Evolutionary conservation across 352 stramenopile genomes (phyloP).

Genomic region (Phytophthora kernoviae): DNA sequence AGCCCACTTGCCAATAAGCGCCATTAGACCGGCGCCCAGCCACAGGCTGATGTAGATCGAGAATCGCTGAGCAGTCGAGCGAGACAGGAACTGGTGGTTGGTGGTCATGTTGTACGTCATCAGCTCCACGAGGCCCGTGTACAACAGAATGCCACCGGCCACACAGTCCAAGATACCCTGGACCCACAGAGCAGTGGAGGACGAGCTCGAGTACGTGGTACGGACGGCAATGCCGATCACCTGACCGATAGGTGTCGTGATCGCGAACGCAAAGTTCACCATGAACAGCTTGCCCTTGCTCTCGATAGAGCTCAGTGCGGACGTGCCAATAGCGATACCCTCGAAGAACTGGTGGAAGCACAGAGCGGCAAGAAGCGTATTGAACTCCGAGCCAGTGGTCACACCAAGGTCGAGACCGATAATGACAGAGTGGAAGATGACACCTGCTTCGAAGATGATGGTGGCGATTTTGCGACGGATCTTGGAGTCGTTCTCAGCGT

Average conservation of each 20-base stretch:
- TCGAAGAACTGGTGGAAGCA: slow-evolving; percentile 85
- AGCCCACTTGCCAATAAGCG: slow-evolving; percentile 73
- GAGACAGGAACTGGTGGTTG: slow-evolving; percentile 60
- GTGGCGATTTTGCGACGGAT: slow-evolving; percentile 48
- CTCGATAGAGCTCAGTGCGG: slow-evolving; percentile 44
- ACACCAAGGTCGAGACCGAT: slow-evolving; percentile 70
- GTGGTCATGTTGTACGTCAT: slow-evolving; percentile 77
- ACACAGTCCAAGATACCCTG: slow-evolving; percentile 69
- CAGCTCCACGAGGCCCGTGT: slow-evolving; percentile 69
- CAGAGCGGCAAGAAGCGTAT: slow-evolving; percentile 63
- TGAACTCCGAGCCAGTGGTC: slow-evolving; percentile 50
- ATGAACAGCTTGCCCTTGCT: slow-evolving; percentile 44
- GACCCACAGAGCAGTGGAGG: slow-evolving; percentile 54
- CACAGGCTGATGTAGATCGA: slow-evolving; percentile 51
- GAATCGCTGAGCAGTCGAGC: slow-evolving; percentile 35
- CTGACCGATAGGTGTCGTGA: slow-evolving; percentile 61
- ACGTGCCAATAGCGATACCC: slow-evolving; percentile 60
- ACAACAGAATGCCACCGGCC: slow-evolving; percentile 70
- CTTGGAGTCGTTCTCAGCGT: slow-evolving; percentile 12
- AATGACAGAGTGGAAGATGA: slow-evolving; percentile 75
- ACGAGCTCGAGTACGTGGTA: slow-evolving; percentile 56
- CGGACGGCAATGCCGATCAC: slow-evolving; percentile 64
- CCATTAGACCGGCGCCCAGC: slow-evolving; percentile 63
- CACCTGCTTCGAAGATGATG: slow-evolving; percentile 57
- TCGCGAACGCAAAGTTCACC: slow-evolving; percentile 54